Evolutionary conservation across 2,329 filamentous ascomycete genomes (phyloP).

Genomic region (Coniella lustricola): DNA sequence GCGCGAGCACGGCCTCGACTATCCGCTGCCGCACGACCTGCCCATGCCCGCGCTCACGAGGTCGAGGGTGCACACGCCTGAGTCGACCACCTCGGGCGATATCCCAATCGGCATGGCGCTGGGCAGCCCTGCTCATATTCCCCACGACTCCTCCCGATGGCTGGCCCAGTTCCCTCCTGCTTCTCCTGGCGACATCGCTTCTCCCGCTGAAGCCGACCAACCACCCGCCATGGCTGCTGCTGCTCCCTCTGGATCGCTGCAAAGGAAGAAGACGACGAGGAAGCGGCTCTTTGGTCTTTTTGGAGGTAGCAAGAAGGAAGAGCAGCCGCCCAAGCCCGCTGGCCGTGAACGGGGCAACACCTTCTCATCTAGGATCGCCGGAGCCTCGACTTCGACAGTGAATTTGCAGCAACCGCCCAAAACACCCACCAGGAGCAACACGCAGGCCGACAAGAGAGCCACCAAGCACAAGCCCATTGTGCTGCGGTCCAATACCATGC

Average conservation of each 20-base stretch:
- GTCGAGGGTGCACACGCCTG: conserved; percentile 36
- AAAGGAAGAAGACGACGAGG: conserved; percentile 45
- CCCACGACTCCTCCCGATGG: conserved; percentile 23
- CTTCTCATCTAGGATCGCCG: not conserved
- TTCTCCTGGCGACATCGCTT: conserved; percentile 10
- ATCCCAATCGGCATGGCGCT: conserved; percentile 65
- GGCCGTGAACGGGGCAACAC: not conserved
- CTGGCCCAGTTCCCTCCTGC: conserved; percentile 20
- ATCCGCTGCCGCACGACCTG: conserved; percentile 24
- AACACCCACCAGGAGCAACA: conserved; percentile 30
- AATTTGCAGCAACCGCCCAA: conserved; percentile 10
- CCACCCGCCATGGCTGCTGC: too few species aligned
- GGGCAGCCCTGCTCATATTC: conserved; percentile 55
- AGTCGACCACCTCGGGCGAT: conserved; percentile 36
- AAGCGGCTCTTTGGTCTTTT: conserved; percentile 54
- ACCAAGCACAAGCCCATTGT: conserved; percentile 38
- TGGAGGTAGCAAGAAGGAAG: conserved; percentile 32
- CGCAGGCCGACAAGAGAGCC: conserved; percentile 23
- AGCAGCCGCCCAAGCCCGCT: conserved; percentile 19
- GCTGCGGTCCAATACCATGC: conserved; percentile 36
- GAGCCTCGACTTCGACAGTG: conserved; percentile 6
- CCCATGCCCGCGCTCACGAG: conserved; percentile 30
- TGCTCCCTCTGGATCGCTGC: conserved; percentile 17
- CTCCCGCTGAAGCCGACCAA: not conserved
- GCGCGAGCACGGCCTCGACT: conserved; percentile 34